Base-by-base conservation (phyloP, 2,329 filamentous ascomycete genomes). In the Boeremia lycopersici region DNA sequence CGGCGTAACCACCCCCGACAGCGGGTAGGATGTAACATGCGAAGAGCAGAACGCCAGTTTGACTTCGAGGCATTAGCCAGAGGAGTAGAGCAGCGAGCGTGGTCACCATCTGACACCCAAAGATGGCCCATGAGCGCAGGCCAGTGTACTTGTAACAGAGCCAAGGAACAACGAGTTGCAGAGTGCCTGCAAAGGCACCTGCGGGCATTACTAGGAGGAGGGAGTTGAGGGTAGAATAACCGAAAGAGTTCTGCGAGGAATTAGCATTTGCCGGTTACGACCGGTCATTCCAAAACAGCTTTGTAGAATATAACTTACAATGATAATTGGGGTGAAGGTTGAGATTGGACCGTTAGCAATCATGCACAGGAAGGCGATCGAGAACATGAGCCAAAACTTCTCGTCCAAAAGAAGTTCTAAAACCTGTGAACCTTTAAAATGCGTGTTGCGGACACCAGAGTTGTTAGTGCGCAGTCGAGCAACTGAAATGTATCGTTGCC, bases 391-490 rank as follows among this genome's bases (percentile, higher is more conserved):
- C 83, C 83, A 86, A 1, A 82, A 81, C 71, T 84, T 77, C 2
- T 82, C 82, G 57, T 86, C 83, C 11, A 74, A 42, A 4, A 86
- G 64, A 0, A 83, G 79, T 60, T 86, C 83, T 8, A 81, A 74
- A 2, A 88, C 78, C 56, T 93, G 89, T 11, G 81, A 78, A 76
- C 81, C 78, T 56, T 87, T 87, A 72, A 88, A 88, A 56, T 88
- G 80, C 53, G 84, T 84, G 56, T 84, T 88, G 2, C 86, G 86
- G 11, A 89, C 86, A 1, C 89, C 89, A 50, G 89, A 89, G 71
- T 91, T 86, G 64, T 93, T 93, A 35, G 84, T 81, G 0, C 88
- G 82, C 2, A 92, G 83, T 0, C 89, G 81, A 56, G 90, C 89
- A 12, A 91, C 77, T 0, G 86, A 87, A 26, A 64, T 68, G 17